These are phyloP conservation scores for Fonsecaea pedrosoi DNA, from an alignment of 2,329 filamentous ascomycete species.

Conservation along the genomic window DNA sequence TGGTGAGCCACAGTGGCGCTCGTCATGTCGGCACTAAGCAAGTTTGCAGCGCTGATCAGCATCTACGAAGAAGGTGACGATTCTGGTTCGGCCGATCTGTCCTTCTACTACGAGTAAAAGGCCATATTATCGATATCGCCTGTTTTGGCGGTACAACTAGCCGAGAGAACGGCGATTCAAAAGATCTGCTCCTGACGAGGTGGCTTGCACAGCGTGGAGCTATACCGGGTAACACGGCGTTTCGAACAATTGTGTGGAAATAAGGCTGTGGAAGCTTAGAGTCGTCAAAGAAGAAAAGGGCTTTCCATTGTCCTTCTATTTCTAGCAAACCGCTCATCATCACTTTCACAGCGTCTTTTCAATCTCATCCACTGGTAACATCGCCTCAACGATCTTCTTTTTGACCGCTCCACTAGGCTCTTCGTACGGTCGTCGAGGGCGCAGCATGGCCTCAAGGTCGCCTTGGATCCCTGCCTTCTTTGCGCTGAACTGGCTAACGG, in stretches of 20 bases:
- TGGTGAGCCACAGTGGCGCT: not conserved
- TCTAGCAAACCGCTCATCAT: not conserved
- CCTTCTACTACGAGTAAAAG: not conserved
- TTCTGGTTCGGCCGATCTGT: not conserved
- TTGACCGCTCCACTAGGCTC: slow-evolving; percentile 53
- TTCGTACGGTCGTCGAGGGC: slow-evolving; percentile 67
- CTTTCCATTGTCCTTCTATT: not conserved
- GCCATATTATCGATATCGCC: not conserved
- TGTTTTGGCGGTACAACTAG: not conserved
- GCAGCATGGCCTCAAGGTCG: slow-evolving; percentile 60
- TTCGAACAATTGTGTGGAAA: slow-evolving; percentile 1
- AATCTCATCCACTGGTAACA: slow-evolving; percentile 33
- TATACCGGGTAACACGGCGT: not conserved
- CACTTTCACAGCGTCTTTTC: slow-evolving; percentile 24
- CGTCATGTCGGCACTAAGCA: not conserved
- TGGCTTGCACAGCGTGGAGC: slow-evolving; percentile 4
- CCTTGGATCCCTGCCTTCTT: slow-evolving; percentile 57
- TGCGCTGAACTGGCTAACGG: slow-evolving; percentile 53
- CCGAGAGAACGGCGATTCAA: not conserved
- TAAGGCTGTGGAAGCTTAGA: slow-evolving; percentile 4
- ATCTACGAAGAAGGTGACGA: not conserved
- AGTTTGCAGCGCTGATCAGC: not conserved
- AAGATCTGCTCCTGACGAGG: not conserved
- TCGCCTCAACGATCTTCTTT: slow-evolving; percentile 51
- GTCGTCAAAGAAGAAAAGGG: not conserved